Base-by-base conservation (phyloP, 345 rosid species). In the Microthlaspi erraticum region DNA sequence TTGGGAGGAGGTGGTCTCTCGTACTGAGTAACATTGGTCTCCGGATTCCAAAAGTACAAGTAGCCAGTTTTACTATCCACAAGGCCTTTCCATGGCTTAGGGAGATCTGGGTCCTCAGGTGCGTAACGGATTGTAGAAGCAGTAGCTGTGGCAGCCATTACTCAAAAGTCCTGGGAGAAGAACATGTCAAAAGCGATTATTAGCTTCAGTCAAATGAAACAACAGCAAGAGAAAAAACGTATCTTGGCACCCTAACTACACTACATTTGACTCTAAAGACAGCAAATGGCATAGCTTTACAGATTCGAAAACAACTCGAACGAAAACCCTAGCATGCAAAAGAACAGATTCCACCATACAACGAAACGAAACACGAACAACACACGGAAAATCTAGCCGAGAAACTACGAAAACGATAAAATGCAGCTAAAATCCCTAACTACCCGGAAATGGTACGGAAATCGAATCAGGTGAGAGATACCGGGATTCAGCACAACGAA, bases 81-180 rank as follows among this genome's bases (percentile, higher is more conserved):
- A 14, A 94, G 84, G 20, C 99, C 97, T 79, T 78, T 91, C 99
- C 99, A 94, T 19, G 99, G 99, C 70, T 89, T 88, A 23, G 99
- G 99, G 4, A 94, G 96, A 31, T 92, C 83, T 0, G 99, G 98
- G 66, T 94, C 99, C 20, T 88, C 92, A 0, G 96, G 96, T 18
- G 99, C 97, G 77, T 85, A 94, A 33, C 96, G 85, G 58, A 84
- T 85, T 62, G 79, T 59, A 12, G 91, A 63, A 43, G 87, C 84
- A 43, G 90, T 78, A 1, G 87, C 93, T 20, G 91, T 77, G 43
- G 94, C 94, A 71, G 99, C 91, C 89, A 84, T 88, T 56, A 12
- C n/a, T 26, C 20, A 29, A 42, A 42, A 31, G 7, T 8, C 46
- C 63, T 68, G 55, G 13, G 49, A 57, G 11, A 55, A 10, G 38